Evolutionary conservation across 768 basidiomycete species (phyloP), one percentile per base, ranked within the genome.

Genomic region (Boletus eberwhitei): DNA sequence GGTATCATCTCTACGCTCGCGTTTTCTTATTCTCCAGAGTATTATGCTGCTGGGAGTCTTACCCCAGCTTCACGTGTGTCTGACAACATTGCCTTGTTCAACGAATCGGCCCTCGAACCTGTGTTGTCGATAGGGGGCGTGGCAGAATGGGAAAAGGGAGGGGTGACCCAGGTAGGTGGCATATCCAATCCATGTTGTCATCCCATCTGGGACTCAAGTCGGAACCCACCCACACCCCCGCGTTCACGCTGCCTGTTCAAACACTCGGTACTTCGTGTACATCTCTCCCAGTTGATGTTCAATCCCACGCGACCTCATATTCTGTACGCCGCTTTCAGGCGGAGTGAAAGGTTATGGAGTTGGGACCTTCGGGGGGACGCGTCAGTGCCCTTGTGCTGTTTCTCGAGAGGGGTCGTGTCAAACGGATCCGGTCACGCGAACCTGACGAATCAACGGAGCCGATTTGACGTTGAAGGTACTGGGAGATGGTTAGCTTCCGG

Each of bases 1-100:
- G 93, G 95, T 1, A 91, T 98, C 55, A 79, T 98, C 40, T 93
- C 94, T 5, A 74, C 92, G 1, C 72, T 98, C 5, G 83, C 90
- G 0, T 93, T 97, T 68, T 85, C 83, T 17, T 77, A 85, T 0
- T 73, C 76, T 9, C 79, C 81, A 46, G 84, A 84, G 38, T 73
- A 86, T 14, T 94, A 84, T 59, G 93, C 93, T 0, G 93, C 90
- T 8, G 93, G 93, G 0, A 88, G 83, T 7, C 81, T 92, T 31
- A 74, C 78, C 4, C 77, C 82, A 0, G 75, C 77, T 11, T 64
- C 76, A 0, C 72, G 75, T 4, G 57, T 59, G 39, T 68, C 73
- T 3, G 72, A 77, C 29, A 88, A 88, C 48, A 80, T 91, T 12
- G 83, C 82, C 0, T 62, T 93, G 42, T 89, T 86, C 71, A 78